Evolutionary conservation across 2,329 filamentous ascomycete species (phyloP).

Genomic region (Cladosporium sp.): DNA sequence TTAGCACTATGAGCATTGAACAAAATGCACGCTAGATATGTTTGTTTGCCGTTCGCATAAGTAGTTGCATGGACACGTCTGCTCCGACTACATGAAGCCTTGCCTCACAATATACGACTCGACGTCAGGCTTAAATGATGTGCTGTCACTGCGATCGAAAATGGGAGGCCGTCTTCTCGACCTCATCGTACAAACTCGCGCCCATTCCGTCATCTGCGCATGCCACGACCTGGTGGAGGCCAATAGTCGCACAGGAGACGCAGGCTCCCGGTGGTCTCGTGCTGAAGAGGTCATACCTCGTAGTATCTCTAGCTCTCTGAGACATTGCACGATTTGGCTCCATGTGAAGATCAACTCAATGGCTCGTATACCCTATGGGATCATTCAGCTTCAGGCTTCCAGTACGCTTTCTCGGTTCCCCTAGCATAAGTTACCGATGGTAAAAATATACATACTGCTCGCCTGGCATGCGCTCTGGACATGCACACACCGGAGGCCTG

Average conservation of each 20-base stretch:
- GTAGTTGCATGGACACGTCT: conserved; percentile 5
- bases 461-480: not conserved
- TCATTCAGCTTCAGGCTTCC: not conserved
- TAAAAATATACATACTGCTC: not conserved
- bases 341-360: not conserved
- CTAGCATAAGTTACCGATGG: not conserved
- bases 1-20: not conserved
- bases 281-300: not conserved
- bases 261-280: conserved; percentile 2
- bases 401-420: not conserved
- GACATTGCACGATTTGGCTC: not conserved
- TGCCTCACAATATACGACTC: not conserved
- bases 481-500: not conserved
- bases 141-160: not conserved
- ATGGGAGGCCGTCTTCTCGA: not conserved
- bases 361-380: not conserved
- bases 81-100: not conserved
- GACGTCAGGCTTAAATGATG: not conserved
- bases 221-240: not conserved
- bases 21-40: not conserved
- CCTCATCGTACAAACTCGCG: conserved; percentile 1
- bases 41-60: not conserved
- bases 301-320: not conserved
- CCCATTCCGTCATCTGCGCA: conserved; percentile 1
- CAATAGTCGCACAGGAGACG: conserved; percentile 3